phyloP scores from a whole-genome alignment of 192 early-diverging fungal species.

The Coemansia sp. region DNA sequence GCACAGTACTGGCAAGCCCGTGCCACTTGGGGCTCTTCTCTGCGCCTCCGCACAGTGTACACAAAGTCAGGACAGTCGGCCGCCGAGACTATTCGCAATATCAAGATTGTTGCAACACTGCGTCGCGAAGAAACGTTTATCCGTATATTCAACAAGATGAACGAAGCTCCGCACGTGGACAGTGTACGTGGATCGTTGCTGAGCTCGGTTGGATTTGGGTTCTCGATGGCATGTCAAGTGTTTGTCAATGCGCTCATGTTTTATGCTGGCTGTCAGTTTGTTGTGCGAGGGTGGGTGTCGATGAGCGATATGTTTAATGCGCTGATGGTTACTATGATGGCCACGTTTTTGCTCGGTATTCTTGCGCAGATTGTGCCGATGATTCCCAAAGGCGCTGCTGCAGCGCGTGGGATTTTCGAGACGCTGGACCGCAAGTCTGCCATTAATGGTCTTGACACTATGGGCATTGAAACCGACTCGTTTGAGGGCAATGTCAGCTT shows the following conservation, averaged over 20 bases:
- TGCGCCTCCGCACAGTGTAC: slow-evolving; percentile 69
- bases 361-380: slow-evolving; percentile 70
- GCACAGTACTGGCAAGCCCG: slow-evolving; percentile 35
- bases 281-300: slow-evolving; percentile 49
- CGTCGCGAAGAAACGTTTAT: slow-evolving; percentile 74
- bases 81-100: slow-evolving; percentile 80
- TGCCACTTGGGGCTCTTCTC: slow-evolving; percentile 45
- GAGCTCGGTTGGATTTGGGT: slow-evolving; percentile 69
- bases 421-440: slow-evolving; percentile 68
- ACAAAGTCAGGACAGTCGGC: slow-evolving; percentile 78
- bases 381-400: slow-evolving; percentile 74
- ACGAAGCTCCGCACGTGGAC: slow-evolving; percentile 66
- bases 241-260: slow-evolving; percentile 73
- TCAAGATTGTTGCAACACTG: slow-evolving; percentile 85
- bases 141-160: slow-evolving; percentile 60
- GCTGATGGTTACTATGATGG: slow-evolving; percentile 75
- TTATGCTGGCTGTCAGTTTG: slow-evolving; percentile 67
- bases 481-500: slow-evolving; percentile 26
- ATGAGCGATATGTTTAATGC: slow-evolving; percentile 62
- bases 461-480: slow-evolving; percentile 31
- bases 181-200: slow-evolving; percentile 63
- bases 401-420: slow-evolving; percentile 69
- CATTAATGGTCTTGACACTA: slow-evolving; percentile 57
- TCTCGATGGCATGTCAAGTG: slow-evolving; percentile 69
- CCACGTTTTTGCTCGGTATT: slow-evolving; percentile 62